These are phyloP conservation scores for Wallemia ichthyophaga DNA, from an alignment of 1,284 basidiomycete genomes.

Conservation along the genomic window DNA sequence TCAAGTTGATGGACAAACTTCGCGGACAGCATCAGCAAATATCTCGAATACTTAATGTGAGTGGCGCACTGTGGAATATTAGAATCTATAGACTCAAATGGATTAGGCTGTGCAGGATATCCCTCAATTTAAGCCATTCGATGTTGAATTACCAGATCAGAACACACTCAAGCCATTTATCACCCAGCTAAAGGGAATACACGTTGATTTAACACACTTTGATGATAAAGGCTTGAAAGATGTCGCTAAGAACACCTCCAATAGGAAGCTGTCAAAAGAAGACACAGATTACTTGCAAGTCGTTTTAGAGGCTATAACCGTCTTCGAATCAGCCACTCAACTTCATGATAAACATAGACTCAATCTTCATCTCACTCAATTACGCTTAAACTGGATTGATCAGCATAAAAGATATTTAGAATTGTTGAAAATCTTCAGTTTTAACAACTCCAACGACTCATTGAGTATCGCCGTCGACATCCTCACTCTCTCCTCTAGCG, in stretches of 20 bases:
- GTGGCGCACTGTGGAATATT: neutral
- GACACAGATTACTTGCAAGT: neutral
- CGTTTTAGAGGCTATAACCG: neutral
- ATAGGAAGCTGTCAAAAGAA: neutral
- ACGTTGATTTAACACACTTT: neutral
- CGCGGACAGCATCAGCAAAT: neutral
- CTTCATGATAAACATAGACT: neutral
- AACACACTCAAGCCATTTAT: neutral
- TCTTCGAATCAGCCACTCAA: neutral
- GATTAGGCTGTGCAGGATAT: neutral
- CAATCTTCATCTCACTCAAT: neutral
- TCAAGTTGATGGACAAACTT: neutral
- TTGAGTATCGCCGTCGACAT: neutral
- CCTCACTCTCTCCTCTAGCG: neutral
- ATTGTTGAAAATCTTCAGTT: neutral
- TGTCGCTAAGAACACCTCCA: neutral
- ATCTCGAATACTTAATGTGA: neutral
- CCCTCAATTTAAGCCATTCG: neutral
- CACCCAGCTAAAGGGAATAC: neutral
- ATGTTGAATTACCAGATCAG: neutral
- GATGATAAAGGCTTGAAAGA: neutral
- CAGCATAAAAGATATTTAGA: neutral
- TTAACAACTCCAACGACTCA: neutral
- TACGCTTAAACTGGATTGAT: neutral
- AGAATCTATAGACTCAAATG: no score